Evolutionary conservation across 176 grass and related monocot genomes (phyloP).

Genomic region (Paspalum vaginatum): DNA sequence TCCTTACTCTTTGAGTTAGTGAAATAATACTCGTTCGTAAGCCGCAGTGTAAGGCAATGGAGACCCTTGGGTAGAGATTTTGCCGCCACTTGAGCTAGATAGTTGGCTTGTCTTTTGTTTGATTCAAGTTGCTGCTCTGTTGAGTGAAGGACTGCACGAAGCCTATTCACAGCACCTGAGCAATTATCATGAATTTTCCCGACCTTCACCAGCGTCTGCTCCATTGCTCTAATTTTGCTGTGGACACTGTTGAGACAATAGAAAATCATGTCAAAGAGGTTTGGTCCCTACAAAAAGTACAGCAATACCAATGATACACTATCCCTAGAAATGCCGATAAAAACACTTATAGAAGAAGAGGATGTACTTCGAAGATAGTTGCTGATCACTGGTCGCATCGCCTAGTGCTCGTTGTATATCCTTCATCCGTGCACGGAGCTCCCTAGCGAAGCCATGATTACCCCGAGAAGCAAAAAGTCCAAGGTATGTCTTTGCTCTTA

Average conservation of each 20-base stretch:
- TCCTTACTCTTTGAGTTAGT: conserved; percentile 49
- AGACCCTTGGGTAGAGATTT: conserved; percentile 88
- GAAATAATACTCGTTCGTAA: conserved; percentile 80
- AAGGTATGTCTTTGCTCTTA: conserved; percentile 74
- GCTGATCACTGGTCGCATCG: conserved; percentile 55
- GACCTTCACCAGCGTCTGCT: conserved; percentile 65
- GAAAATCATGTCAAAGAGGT: conserved; percentile 34
- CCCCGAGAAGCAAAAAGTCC: conserved; percentile 65
- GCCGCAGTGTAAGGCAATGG: conserved; percentile 78
- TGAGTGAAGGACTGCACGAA: conserved; percentile 62
- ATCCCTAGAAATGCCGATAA: conserved; percentile 5
- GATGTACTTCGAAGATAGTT: conserved; percentile 75
- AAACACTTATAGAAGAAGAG: conserved; percentile 31
- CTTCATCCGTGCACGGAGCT: conserved; percentile 67
- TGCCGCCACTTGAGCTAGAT: conserved; percentile 79
- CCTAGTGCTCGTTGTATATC: conserved; percentile 69
- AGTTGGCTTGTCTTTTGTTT: conserved; percentile 68
- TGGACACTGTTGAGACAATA: conserved; percentile 51
- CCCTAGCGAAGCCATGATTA: conserved; percentile 66
- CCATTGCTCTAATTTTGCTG: conserved; percentile 79
- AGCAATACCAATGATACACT: neutral
- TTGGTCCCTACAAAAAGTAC: conserved; percentile 22
- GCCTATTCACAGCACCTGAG: conserved; percentile 53
- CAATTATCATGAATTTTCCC: conserved; percentile 74
- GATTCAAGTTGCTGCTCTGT: conserved; percentile 71